Percentiles rank a stretch among this genome's conserved stretches.
phyloP scores from a whole-genome alignment of 2,329 filamentous ascomycete genomes.

The Ophiocordyceps camponoti-leonardi region DNA sequence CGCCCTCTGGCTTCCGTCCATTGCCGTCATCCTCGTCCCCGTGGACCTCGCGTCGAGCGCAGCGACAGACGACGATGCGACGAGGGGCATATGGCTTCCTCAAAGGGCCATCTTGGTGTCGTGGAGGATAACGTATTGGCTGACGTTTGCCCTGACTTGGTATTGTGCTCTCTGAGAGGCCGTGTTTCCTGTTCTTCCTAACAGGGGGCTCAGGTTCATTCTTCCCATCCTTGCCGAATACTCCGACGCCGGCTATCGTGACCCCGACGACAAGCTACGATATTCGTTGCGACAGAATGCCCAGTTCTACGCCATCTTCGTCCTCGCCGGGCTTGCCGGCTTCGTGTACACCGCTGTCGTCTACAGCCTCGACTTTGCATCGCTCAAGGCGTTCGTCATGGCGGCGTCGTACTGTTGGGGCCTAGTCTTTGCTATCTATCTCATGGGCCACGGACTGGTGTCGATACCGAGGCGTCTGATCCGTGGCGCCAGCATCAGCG shows the following conservation, averaged over 20 bases:
- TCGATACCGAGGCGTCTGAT: slow-evolving; percentile 72
- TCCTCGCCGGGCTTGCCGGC: slow-evolving; percentile 52
- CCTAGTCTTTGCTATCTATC: slow-evolving; percentile 76
- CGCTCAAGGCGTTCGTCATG: slow-evolving; percentile 76
- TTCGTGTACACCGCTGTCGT: slow-evolving; percentile 70
- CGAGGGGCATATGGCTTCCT: slow-evolving; percentile 76
- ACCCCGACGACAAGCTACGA: slow-evolving; percentile 60
- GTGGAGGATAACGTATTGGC: slow-evolving; percentile 94
- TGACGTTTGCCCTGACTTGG: slow-evolving; percentile 92
- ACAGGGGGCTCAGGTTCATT: slow-evolving; percentile 48
- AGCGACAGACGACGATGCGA: slow-evolving; percentile 49
- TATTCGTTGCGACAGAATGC: slow-evolving; percentile 81
- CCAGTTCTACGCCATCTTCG: slow-evolving; percentile 69
- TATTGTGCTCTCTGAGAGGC: slow-evolving; percentile 19
- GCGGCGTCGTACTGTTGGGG: slow-evolving; percentile 91
- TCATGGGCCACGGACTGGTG: slow-evolving; percentile 95
- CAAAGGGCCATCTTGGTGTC: slow-evolving; percentile 62
- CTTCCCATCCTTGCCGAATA: slow-evolving; percentile 90
- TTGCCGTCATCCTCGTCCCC: slow-evolving; percentile 80
- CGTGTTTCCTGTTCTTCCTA: neutral
- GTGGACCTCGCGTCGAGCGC: slow-evolving; percentile 88
- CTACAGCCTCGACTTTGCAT: slow-evolving; percentile 54
- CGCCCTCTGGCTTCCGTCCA: slow-evolving; percentile 80
- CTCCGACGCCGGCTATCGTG: slow-evolving; percentile 81
- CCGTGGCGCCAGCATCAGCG: slow-evolving; percentile 60